Conservation (phyloP, 768 basidiomycete species). For the Termitomyces sp. region DNA sequence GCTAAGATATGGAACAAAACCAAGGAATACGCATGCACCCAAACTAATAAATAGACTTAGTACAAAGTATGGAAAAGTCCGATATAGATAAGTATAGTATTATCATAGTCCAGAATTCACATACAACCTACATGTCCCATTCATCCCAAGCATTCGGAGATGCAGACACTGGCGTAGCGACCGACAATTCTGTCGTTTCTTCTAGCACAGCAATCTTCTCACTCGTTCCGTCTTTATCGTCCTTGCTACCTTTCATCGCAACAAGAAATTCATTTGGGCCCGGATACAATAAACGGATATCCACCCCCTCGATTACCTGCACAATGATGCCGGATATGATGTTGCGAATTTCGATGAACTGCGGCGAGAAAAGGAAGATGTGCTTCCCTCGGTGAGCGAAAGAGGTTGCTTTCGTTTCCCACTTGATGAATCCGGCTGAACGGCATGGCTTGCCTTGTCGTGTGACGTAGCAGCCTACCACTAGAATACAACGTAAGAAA, state of each 20-base stretch:
- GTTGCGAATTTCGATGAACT: conserved; percentile 73
- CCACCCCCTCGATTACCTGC: conserved; percentile 76
- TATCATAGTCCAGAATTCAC: neutral
- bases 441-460: conserved; percentile 63
- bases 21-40: too few relatives aligned
- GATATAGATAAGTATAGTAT: neutral
- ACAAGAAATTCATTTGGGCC: conserved; percentile 49
- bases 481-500: conserved; percentile 28
- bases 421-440: conserved; percentile 59
- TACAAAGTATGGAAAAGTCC: neutral
- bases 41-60: too few relatives aligned
- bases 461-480: conserved; percentile 72
- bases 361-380: conserved; percentile 66
- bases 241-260: conserved; percentile 56
- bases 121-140: conserved; percentile 53
- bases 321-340: conserved; percentile 59
- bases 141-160: conserved; percentile 57
- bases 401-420: conserved; percentile 67
- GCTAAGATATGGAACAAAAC: too few relatives aligned
- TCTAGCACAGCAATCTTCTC: conserved; percentile 65
- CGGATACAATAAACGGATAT: conserved; percentile 61
- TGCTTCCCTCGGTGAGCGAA: conserved; percentile 59
- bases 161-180: conserved; percentile 26
- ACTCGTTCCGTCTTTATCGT: conserved; percentile 50
- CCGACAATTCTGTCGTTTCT: conserved; percentile 57